Conservation (phyloP, 2,329 filamentous ascomycete genomes). For the Septoria linicola region DNA sequence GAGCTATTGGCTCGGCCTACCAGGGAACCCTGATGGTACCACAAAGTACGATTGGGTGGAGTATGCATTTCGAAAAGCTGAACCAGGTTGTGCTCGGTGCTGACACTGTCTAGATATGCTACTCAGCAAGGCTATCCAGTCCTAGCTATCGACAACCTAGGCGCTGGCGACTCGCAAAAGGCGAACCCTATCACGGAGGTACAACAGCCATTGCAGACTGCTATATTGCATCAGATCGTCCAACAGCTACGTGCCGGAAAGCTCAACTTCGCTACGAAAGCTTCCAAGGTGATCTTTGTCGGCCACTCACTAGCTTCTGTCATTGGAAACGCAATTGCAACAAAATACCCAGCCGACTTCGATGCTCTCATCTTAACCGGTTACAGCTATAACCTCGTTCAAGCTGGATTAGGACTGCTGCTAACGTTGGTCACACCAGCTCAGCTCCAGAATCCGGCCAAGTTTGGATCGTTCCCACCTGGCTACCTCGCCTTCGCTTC, state of each 20-base stretch:
- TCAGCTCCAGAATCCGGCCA: conserved; percentile 21
- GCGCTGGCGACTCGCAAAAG: conserved; percentile 21
- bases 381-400: conserved; percentile 19
- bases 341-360: conserved; percentile 24
- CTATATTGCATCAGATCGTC: conserved; percentile 20
- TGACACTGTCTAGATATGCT: conserved; percentile 7
- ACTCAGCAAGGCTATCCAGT: conserved; percentile 24
- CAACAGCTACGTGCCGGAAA: conserved; percentile 18
- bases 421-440: conserved; percentile 18
- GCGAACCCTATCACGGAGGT: conserved; percentile 22
- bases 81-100: not conserved
- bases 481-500: conserved; percentile 24
- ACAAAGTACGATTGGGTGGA: conserved; percentile 23
- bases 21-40: conserved; percentile 20
- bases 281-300: conserved; percentile 21
- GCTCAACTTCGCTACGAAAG: conserved; percentile 15
- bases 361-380: conserved; percentile 25
- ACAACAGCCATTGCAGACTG: conserved; percentile 23
- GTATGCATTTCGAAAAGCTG: not conserved
- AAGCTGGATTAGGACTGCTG: conserved; percentile 20
- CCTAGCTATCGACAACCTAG: conserved; percentile 25
- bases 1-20: conserved; percentile 26
- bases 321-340: conserved; percentile 23
- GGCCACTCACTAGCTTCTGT: conserved; percentile 23
- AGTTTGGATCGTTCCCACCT: conserved; percentile 18